Base-by-base conservation (phyloP, 306 rosid genomes). In the Rubus idaeus region DNA sequence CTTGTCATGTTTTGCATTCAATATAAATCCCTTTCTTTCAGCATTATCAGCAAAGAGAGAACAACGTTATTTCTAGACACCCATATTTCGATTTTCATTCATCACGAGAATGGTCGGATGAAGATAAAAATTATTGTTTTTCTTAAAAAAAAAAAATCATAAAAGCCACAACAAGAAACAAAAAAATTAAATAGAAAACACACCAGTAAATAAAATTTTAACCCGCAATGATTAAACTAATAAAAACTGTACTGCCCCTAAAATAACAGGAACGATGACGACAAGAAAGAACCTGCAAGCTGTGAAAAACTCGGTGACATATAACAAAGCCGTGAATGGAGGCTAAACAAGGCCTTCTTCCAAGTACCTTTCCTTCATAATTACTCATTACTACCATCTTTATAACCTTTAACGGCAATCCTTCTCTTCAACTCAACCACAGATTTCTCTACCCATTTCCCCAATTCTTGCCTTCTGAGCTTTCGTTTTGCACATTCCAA, bases 311-410 rank as follows among this genome's bases (percentile, higher is more conserved):
- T 45, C 49, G 0, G 8, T 1, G 4, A 13, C 11, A 5, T 13
- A n/a, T 14, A 0, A 3, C 8, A 53, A 51, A 47, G 69, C 78
- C 78, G 50, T 77, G 77, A 75, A 61, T 80, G 86, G 84, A 74
- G 78, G 35, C 70, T 55, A 52, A 67, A 41, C 53, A 52, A 46
- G 61, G 44, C 74, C 73, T 80, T 74, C 45, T 76, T 30, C 74
- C 42, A 68, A 26, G 67, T 68, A 9, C 67, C 77, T 75, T 56
- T 75, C 82, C 85, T 81, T 84, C 81, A 55, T 46, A 47, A 62
- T 51, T 70, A 61, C 79, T 79, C 75, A 18, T 75, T 61, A 39
- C 35, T 56, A 30, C 30, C 68, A 53, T 37, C n/a, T 77, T 21
- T 61, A 53, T 3, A 76, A 44, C n/a, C 80, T 11, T 82, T 47